These are phyloP conservation scores for Westerdykella sp. DNA, from an alignment of 2,329 filamentous ascomycete species.

Conservation along the genomic window DNA sequence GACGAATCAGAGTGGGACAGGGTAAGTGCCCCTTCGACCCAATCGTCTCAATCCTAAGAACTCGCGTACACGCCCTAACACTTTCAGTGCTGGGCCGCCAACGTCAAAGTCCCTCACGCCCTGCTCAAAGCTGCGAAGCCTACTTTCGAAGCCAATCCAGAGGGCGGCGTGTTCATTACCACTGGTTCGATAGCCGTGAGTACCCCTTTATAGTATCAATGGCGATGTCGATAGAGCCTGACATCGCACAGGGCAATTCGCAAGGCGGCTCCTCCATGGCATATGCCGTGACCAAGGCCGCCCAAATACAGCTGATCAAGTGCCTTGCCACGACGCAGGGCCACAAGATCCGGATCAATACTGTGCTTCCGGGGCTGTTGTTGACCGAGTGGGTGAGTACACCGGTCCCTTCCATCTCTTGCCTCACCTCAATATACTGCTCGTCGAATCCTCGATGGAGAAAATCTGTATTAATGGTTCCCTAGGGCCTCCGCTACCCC, in stretches of 20 bases:
- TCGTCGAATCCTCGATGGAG: not conserved
- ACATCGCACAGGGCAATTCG: slow-evolving; percentile 39
- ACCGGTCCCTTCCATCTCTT: slow-evolving; percentile 1
- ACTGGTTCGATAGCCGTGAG: slow-evolving; percentile 56
- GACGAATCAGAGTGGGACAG: slow-evolving; percentile 59
- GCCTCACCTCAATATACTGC: not conserved
- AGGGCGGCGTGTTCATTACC: slow-evolving; percentile 59
- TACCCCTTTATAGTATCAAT: slow-evolving; percentile 2
- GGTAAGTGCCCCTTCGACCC: slow-evolving; percentile 29
- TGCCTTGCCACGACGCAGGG: slow-evolving; percentile 58
- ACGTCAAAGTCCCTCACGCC: slow-evolving; percentile 48
- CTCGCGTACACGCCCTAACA: slow-evolving; percentile 9
- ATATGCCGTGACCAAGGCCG: slow-evolving; percentile 73
- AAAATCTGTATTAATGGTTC: not conserved
- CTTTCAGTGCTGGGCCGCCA: slow-evolving; percentile 53
- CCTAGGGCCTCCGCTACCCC: slow-evolving; percentile 51
- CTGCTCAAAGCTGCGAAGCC: slow-evolving; percentile 53
- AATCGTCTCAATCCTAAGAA: not conserved
- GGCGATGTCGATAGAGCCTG: not conserved
- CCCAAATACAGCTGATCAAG: slow-evolving; percentile 61
- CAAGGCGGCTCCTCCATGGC: slow-evolving; percentile 56
- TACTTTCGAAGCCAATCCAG: slow-evolving; percentile 55
- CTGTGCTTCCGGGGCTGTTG: slow-evolving; percentile 58
- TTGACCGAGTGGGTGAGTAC: slow-evolving; percentile 47
- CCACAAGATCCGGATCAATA: slow-evolving; percentile 58